phyloP scores from a whole-genome alignment of 2,329 filamentous ascomycete species.

The Capronia epimyces region DNA sequence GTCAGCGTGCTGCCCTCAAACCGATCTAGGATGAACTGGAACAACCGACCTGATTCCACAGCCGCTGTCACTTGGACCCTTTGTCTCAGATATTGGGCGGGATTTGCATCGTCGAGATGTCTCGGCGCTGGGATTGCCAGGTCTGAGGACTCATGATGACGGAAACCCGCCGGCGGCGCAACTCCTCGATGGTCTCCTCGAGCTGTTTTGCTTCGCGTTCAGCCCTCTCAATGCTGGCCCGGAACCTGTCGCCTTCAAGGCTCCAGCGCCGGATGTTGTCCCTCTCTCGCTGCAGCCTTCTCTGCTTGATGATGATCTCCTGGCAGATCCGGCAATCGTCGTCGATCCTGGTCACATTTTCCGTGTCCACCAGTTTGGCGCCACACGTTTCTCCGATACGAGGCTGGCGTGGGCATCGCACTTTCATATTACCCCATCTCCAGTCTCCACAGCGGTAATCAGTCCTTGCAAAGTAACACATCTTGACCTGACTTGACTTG shows the following conservation, averaged over 20 bases:
- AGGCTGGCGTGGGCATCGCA: conserved; percentile 26
- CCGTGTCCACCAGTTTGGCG: conserved; percentile 18
- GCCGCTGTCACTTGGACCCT: not conserved
- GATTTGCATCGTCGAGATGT: too few relatives aligned
- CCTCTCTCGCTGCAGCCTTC: conserved; percentile 18
- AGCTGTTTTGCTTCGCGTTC: conserved; percentile 15
- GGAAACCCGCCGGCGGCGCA: conserved; percentile 16
- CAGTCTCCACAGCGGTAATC: conserved; percentile 27
- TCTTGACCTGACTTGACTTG: too few relatives aligned
- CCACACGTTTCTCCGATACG: conserved; percentile 29
- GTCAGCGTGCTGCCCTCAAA: too few relatives aligned
- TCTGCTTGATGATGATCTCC: conserved; percentile 25
- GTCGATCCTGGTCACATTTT: conserved; percentile 17
- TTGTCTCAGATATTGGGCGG: too few relatives aligned
- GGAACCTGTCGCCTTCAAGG: conserved; percentile 22
- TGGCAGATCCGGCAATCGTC: conserved; percentile 26
- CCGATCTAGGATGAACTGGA: too few relatives aligned
- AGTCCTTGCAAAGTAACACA: conserved; percentile 28
- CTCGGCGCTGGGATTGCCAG: not conserved
- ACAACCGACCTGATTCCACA: not conserved
- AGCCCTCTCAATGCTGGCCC: conserved; percentile 25
- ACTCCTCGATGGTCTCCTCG: conserved; percentile 17
- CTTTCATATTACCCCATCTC: conserved; percentile 31
- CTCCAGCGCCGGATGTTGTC: conserved; percentile 27
- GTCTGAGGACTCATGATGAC: conserved; percentile 7